These are phyloP conservation scores for Aspergillus bertholletiae DNA, from an alignment of 495 filamentous ascomycete genomes.

Conservation along the genomic window DNA sequence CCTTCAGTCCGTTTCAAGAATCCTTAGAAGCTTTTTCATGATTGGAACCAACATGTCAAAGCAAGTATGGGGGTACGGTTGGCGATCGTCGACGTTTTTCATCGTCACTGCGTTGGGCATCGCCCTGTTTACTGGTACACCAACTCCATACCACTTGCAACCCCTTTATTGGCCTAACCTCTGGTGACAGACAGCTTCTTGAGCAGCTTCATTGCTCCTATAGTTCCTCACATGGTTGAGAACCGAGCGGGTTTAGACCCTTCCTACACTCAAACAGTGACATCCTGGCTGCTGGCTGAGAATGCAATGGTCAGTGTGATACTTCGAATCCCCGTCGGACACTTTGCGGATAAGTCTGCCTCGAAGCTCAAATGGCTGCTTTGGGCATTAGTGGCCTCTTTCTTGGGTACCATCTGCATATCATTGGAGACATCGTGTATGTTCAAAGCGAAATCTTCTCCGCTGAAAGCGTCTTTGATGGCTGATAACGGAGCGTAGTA, in stretches of 20 bases:
- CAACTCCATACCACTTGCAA: too few species aligned
- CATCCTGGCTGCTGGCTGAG: constrained; percentile 11
- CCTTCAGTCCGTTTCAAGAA: too few species aligned
- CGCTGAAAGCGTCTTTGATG: background rate
- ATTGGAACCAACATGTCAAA: too few species aligned
- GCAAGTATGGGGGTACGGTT: constrained; percentile 7
- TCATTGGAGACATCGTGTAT: constrained; percentile 15
- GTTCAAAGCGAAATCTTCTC: background rate
- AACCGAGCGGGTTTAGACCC: constrained; percentile 14
- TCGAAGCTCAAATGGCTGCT: constrained; percentile 18
- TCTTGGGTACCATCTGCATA: constrained; percentile 16
- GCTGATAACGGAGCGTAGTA: constrained; percentile 11
- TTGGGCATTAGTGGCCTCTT: constrained; percentile 8
- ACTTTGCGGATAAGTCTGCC: constrained; percentile 17
- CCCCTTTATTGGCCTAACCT: background rate
- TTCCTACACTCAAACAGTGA: constrained; percentile 17
- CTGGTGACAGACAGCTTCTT: constrained; percentile 20
- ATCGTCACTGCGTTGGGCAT: constrained; percentile 18
- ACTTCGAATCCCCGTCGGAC: constrained; percentile 14
- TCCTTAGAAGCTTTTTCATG: too few species aligned
- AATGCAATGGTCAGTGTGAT: constrained; percentile 20
- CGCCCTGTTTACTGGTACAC: constrained; percentile 21
- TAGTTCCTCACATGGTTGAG: constrained; percentile 22
- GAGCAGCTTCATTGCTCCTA: constrained; percentile 25
- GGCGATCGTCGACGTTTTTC: constrained; percentile 20